Percentiles rank a stretch among this genome's conserved stretches.
These are phyloP conservation scores for Boletus rubescentipes DNA, from an alignment of 768 basidiomycete genomes.

Conservation along the genomic window DNA sequence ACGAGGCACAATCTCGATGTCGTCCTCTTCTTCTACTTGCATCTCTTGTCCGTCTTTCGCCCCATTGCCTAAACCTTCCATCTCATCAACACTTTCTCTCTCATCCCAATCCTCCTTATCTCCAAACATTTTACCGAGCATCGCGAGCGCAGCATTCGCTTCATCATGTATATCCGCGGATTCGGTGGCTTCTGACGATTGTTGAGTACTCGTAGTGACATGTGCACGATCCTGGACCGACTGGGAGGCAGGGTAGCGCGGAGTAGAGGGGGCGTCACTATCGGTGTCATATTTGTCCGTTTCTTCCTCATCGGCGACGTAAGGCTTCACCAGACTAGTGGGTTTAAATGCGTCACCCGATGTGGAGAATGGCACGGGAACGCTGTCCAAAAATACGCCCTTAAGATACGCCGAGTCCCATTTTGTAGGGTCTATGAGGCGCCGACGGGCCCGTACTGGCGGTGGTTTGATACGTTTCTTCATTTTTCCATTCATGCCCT, in stretches of 20 bases:
- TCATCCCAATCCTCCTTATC: conserved; percentile 58
- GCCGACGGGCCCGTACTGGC: conserved; percentile 55
- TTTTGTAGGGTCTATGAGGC: conserved; percentile 69
- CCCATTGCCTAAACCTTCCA: conserved; percentile 37
- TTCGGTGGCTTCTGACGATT: not conserved
- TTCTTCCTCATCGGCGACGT: not conserved
- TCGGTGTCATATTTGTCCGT: not conserved
- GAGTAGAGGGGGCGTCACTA: not conserved
- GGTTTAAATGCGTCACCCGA: not conserved
- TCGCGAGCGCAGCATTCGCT: conserved; percentile 17
- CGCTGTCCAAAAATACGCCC: conserved; percentile 60
- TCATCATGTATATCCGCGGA: conserved; percentile 13
- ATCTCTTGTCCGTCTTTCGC: not conserved
- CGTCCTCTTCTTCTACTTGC: conserved; percentile 26
- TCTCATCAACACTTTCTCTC: conserved; percentile 55
- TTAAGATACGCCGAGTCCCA: conserved; percentile 72
- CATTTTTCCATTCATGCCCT: conserved; percentile 29
- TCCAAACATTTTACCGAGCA: conserved; percentile 56
- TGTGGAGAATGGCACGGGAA: conserved; percentile 5
- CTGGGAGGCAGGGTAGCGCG: not conserved
- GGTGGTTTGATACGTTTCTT: conserved; percentile 51
- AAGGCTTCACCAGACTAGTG: not conserved
- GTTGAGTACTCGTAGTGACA: not conserved
- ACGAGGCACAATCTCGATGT: conserved; percentile 18
- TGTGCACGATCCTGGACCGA: not conserved